Percentiles rank a stretch among this genome's conserved stretches.
These are phyloP conservation scores for Sporothrix pallida DNA, from an alignment of 2,329 filamentous ascomycete species.

Conservation along the genomic window DNA sequence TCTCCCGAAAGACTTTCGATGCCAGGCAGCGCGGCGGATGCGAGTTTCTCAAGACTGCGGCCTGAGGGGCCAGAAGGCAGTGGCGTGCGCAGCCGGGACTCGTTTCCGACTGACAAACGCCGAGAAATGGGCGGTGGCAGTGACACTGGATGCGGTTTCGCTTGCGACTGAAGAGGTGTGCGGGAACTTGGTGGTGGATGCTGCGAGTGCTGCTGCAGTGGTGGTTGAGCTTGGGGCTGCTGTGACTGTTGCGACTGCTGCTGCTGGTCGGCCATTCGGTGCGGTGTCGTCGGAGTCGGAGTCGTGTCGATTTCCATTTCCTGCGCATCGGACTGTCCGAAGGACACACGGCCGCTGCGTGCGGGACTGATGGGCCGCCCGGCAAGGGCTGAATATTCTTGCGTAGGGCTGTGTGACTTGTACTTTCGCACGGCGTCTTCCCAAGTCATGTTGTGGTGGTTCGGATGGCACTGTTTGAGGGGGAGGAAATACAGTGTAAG, in stretches of 20 bases:
- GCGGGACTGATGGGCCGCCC: constrained; percentile 52
- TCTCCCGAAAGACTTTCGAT: constrained; percentile 59
- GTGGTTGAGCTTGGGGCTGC: constrained; percentile 24
- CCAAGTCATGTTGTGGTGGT: constrained; percentile 66
- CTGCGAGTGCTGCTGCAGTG: constrained; percentile 23
- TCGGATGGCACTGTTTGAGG: constrained; percentile 59
- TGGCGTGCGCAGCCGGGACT: constrained; percentile 61
- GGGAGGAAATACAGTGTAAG: constrained; percentile 28
- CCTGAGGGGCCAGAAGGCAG: constrained; percentile 62
- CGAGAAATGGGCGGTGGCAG: constrained; percentile 43
- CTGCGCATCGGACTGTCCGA: constrained; percentile 52
- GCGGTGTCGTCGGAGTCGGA: constrained; percentile 40
- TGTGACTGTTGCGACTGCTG: constrained; percentile 12
- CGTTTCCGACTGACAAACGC: constrained; percentile 48
- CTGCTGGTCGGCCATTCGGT: constrained; percentile 18
- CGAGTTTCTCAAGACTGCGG: constrained; percentile 59
- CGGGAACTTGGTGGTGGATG: constrained; percentile 20
- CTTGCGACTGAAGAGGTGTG: constrained; percentile 9
- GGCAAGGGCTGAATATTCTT: constrained; percentile 52
- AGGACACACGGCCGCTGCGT: constrained; percentile 46
- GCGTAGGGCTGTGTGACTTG: constrained; percentile 59
- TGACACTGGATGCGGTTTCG: constrained; percentile 5
- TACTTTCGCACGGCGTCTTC: constrained; percentile 63
- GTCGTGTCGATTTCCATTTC: constrained; percentile 62
- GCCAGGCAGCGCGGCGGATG: constrained; percentile 52